A percentile compares a stretch with the other conserved stretches of the same genome.
phyloP scores from a whole-genome alignment of 768 basidiomycete species.

The Baorangia bicolor region DNA sequence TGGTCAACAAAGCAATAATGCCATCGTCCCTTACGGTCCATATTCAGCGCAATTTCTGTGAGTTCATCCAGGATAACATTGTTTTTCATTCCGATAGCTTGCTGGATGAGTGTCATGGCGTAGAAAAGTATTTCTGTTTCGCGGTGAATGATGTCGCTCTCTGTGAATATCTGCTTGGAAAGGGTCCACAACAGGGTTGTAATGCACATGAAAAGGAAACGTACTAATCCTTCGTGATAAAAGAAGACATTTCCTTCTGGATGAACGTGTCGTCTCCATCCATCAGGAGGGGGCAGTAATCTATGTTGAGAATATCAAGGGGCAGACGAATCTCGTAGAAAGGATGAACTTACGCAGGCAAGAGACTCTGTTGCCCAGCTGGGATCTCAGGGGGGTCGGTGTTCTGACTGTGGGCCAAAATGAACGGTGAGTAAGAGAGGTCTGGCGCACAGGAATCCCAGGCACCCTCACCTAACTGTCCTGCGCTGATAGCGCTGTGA shows the following conservation, averaged over 20 bases:
- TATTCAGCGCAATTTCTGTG: conserved; percentile 6
- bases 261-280: conserved; percentile 10
- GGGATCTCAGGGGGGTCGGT: neutral
- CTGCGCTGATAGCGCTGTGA: conserved; percentile 6
- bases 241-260: conserved; percentile 11
- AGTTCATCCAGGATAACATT: conserved; percentile 1
- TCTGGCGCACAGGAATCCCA: neutral
- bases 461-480: neutral
- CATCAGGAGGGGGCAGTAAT: neutral
- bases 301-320: neutral
- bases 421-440: neutral
- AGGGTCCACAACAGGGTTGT: neutral
- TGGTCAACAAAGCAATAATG: conserved; percentile 19
- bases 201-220: neutral
- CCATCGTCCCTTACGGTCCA: neutral
- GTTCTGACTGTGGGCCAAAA: neutral
- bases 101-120: conserved; percentile 3
- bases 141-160: neutral
- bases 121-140: neutral
- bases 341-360: conserved; percentile 2
- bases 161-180: conserved; percentile 13
- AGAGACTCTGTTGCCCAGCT: conserved; percentile 3
- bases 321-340: neutral
- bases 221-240: conserved; percentile 9
- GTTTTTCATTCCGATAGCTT: neutral